Percentiles rank a stretch among this genome's conserved stretches.
Conservation (phyloP, 2,329 filamentous ascomycete genomes). For the Arthrobotrys megalospora region DNA sequence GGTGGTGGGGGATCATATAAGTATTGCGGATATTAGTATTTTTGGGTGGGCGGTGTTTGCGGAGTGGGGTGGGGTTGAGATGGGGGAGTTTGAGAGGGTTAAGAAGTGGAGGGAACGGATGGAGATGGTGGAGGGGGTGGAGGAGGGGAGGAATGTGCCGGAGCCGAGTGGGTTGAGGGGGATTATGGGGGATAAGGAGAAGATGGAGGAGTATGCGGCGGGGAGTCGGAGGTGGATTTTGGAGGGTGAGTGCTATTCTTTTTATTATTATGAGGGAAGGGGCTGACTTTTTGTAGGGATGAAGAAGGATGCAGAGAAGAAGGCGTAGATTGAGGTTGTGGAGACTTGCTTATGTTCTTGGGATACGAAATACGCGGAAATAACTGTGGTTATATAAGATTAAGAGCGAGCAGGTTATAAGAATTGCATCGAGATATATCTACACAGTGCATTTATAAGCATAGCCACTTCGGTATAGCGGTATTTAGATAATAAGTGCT, state of each 20-base stretch:
- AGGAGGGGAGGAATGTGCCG: conserved; percentile 83
- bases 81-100: conserved; percentile 81
- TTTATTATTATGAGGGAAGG: conserved; percentile 66
- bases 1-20: conserved; percentile 78
- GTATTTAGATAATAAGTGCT: no score
- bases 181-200: conserved; percentile 69
- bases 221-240: conserved; percentile 77
- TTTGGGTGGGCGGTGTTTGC: conserved; percentile 82
- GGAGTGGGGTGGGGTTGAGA: conserved; percentile 76
- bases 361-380: no score
- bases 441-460: no score
- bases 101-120: conserved; percentile 83
- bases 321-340: background rate
- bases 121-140: conserved; percentile 77
- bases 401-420: no score
- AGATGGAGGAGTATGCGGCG: conserved; percentile 73
- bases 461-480: no score
- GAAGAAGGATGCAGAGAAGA: conserved; percentile 49
- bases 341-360: no score
- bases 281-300: conserved; percentile 73
- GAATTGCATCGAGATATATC: no score
- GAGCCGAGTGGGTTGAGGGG: conserved; percentile 73
- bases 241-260: conserved; percentile 70
- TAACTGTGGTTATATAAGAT: no score
- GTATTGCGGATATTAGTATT: conserved; percentile 83